phyloP scores from a whole-genome alignment of 495 filamentous ascomycete species.

The Xylaria flabelliformis region DNA sequence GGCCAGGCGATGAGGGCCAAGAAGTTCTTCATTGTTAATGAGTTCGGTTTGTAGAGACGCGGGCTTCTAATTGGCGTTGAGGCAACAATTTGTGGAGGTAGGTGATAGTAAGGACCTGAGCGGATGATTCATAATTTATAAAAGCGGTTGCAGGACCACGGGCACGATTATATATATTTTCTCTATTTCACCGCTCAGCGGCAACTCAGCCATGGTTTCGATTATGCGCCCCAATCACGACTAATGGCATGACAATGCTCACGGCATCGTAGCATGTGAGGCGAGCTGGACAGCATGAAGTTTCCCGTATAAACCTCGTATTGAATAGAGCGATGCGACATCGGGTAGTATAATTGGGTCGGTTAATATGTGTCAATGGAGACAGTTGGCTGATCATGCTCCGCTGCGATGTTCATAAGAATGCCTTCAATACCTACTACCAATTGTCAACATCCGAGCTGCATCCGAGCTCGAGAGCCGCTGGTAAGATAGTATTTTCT shows the following conservation, averaged over 20 bases:
- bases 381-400: not conserved
- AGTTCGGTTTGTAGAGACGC: not conserved
- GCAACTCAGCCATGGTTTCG: not conserved
- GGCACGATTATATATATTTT: constrained; percentile 17
- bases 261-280: not conserved
- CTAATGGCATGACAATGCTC: not conserved
- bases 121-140: not conserved
- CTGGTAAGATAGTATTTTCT: not conserved
- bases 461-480: too few relatives aligned
- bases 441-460: too few relatives aligned
- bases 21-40: constrained; percentile 29
- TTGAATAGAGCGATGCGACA: constrained; percentile 20
- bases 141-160: not conserved
- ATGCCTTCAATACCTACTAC: too few relatives aligned
- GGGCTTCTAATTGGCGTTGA: not conserved
- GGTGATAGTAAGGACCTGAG: not conserved
- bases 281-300: not conserved
- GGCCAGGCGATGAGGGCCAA: constrained; percentile 21
- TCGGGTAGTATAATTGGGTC: not conserved
- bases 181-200: not conserved
- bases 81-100: not conserved
- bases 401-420: not conserved
- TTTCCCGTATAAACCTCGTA: constrained; percentile 6
- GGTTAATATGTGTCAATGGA: constrained; percentile 5
- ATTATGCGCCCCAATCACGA: constrained; percentile 12